Evolutionary conservation across 352 stramenopile species (phyloP).

Genomic region (Halophytophthora batemanensis): DNA sequence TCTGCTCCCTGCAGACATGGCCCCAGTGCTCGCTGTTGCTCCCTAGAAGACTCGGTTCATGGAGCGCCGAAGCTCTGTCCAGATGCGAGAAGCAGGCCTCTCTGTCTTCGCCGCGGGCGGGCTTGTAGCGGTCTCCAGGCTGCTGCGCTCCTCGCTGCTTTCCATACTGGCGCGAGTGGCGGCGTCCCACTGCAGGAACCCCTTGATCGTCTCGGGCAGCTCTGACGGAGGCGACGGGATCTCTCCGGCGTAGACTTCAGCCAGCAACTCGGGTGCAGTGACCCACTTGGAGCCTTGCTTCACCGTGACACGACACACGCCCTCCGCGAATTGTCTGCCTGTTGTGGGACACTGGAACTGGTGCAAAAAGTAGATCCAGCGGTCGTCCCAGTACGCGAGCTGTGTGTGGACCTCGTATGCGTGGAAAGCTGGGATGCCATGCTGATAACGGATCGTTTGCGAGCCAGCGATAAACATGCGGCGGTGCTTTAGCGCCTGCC

Average conservation of each 20-base stretch:
- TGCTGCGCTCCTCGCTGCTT: conserved; percentile 39
- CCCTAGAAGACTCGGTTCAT: conserved; percentile 38
- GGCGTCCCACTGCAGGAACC: conserved; percentile 58
- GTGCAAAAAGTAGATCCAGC: conserved; percentile 64
- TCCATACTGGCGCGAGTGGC: conserved; percentile 36
- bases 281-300: conserved; percentile 46
- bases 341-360: conserved; percentile 70
- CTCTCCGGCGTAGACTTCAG: conserved; percentile 53
- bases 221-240: conserved; percentile 36
- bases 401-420: conserved; percentile 65
- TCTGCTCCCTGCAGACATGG: no score
- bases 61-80: conserved; percentile 36
- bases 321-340: conserved; percentile 57
- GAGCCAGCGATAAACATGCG: conserved; percentile 75
- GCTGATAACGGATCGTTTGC: conserved; percentile 59
- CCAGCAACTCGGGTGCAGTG: conserved; percentile 48
- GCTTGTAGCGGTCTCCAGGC: conserved; percentile 6
- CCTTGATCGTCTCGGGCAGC: conserved; percentile 44
- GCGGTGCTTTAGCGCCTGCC: conserved; percentile 41
- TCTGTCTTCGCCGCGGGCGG: conserved; percentile 7
- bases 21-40: no score
- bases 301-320: conserved; percentile 57
- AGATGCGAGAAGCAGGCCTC: conserved; percentile 22
- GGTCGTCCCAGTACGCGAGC: conserved; percentile 72
- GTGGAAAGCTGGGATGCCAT: conserved; percentile 50